Evolutionary conservation across 2,329 filamentous ascomycete species (phyloP).

Genomic region (Emericellopsis cladophorae): DNA sequence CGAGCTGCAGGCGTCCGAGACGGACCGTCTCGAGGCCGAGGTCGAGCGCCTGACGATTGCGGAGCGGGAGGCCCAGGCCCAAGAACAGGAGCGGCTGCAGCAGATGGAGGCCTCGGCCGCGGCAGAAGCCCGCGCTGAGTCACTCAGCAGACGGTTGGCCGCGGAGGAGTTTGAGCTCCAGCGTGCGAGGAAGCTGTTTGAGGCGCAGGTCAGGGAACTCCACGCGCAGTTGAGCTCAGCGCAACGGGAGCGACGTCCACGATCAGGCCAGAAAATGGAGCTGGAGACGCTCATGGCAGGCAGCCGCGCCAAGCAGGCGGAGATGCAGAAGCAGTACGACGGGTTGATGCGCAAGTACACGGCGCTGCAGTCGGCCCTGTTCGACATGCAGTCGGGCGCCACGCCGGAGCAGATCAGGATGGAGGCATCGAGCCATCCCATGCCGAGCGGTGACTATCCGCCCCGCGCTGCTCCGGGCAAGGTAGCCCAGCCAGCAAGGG

Average conservation of each 20-base stretch:
- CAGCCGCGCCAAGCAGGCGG: slow-evolving; percentile 38
- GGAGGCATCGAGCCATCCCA: slow-evolving; percentile 17
- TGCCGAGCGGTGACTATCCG: slow-evolving; percentile 9
- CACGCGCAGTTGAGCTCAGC: slow-evolving; percentile 30
- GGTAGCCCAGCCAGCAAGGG: slow-evolving; percentile 7
- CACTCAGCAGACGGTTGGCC: slow-evolving; percentile 43
- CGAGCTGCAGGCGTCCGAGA: slow-evolving; percentile 46
- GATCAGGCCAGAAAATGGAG: background rate
- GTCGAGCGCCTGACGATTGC: slow-evolving; percentile 47
- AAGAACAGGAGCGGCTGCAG: slow-evolving; percentile 45
- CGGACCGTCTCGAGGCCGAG: slow-evolving; percentile 45
- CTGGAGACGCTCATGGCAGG: slow-evolving; percentile 33
- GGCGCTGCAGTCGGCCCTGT: slow-evolving; percentile 33
- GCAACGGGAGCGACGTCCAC: slow-evolving; percentile 11
- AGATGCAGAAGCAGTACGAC: slow-evolving; percentile 38
- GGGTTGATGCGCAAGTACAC: slow-evolving; percentile 38
- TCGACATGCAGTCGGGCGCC: slow-evolving; percentile 30
- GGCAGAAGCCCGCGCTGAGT: slow-evolving; percentile 44
- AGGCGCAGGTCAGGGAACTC: slow-evolving; percentile 33
- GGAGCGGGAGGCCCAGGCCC: slow-evolving; percentile 50
- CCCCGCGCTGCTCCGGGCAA: background rate
- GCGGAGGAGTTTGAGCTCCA: slow-evolving; percentile 34
- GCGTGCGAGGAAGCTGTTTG: slow-evolving; percentile 27
- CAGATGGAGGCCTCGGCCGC: slow-evolving; percentile 45
- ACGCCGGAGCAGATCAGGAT: slow-evolving; percentile 8